Conservation (phyloP, 2,329 filamentous ascomycete genomes). For the Dactylellina parvicollis region DNA sequence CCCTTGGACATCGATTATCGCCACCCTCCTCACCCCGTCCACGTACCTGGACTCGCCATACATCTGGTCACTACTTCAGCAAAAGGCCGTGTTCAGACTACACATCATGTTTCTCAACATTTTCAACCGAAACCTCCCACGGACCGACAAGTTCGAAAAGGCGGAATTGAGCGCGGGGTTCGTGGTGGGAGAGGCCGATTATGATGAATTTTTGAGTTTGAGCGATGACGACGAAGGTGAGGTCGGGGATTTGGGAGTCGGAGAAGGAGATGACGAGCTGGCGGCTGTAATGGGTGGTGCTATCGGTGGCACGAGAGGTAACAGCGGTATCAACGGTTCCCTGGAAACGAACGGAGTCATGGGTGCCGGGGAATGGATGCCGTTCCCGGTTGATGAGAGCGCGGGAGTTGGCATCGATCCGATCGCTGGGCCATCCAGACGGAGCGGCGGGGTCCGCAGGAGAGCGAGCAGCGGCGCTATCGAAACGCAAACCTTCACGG, state of each 20-base stretch:
- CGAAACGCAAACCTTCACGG: constrained; percentile 51
- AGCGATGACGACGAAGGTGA: constrained; percentile 40
- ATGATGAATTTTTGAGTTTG: constrained; percentile 48
- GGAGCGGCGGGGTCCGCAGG: constrained; percentile 4
- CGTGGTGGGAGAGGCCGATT: constrained; percentile 46
- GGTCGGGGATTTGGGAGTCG: constrained; percentile 34
- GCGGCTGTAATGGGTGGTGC: constrained; percentile 21
- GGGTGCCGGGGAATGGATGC: constrained; percentile 24
- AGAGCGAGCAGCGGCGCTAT: constrained; percentile 24
- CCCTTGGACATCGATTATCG: constrained; percentile 33
- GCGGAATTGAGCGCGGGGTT: constrained; percentile 40
- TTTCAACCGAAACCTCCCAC: constrained; percentile 40
- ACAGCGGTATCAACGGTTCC: constrained; percentile 9
- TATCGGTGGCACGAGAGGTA: background rate
- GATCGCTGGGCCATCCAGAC: constrained; percentile 8
- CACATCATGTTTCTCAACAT: constrained; percentile 52
- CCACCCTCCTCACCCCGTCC: constrained; percentile 50
- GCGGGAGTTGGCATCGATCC: constrained; percentile 22
- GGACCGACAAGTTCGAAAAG: constrained; percentile 50
- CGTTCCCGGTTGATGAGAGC: constrained; percentile 35
- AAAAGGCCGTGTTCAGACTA: constrained; percentile 48
- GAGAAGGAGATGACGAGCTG: constrained; percentile 36
- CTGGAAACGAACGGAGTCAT: constrained; percentile 14
- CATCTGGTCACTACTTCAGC: constrained; percentile 50
- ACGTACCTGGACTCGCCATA: constrained; percentile 52